These are phyloP conservation scores for Aristolochia fimbriata DNA, from an alignment of 164 flowering plant genomes.

Conservation along the genomic window DNA sequence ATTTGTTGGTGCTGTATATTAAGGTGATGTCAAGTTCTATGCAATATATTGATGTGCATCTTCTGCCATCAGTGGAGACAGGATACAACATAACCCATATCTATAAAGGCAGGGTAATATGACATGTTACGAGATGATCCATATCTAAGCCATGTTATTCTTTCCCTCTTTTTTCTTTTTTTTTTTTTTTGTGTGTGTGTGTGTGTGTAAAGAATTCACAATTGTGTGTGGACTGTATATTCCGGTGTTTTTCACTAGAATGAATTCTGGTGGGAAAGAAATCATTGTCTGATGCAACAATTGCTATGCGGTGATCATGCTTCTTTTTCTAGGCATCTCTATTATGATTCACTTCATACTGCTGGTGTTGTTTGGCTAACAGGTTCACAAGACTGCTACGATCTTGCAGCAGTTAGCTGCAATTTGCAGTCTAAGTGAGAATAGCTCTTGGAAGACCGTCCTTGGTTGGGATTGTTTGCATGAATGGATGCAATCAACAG, in stretches of 20 bases:
- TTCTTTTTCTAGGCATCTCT: neutral
- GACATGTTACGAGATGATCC: too few relatives aligned
- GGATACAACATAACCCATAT: too few relatives aligned
- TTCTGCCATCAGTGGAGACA: too few relatives aligned
- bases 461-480: conserved; percentile 72
- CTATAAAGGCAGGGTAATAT: too few relatives aligned
- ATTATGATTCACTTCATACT: neutral
- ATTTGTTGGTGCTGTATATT: too few relatives aligned
- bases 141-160: too few relatives aligned
- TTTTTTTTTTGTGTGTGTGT: too few relatives aligned
- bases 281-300: neutral
- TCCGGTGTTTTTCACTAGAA: neutral
- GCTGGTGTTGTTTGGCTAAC: conserved; percentile 2
- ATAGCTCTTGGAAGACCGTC: conserved; percentile 53
- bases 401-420: conserved; percentile 91
- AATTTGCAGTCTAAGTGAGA: conserved; percentile 73
- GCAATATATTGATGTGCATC: too few relatives aligned
- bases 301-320: neutral
- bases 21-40: too few relatives aligned
- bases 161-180: too few relatives aligned
- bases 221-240: neutral
- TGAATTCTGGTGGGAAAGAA: neutral
- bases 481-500: conserved; percentile 77
- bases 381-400: conserved; percentile 94
- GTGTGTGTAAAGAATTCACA: too few relatives aligned